Conservation (phyloP, 2,329 filamentous ascomycete species). For the Exophiala oligosperma region DNA sequence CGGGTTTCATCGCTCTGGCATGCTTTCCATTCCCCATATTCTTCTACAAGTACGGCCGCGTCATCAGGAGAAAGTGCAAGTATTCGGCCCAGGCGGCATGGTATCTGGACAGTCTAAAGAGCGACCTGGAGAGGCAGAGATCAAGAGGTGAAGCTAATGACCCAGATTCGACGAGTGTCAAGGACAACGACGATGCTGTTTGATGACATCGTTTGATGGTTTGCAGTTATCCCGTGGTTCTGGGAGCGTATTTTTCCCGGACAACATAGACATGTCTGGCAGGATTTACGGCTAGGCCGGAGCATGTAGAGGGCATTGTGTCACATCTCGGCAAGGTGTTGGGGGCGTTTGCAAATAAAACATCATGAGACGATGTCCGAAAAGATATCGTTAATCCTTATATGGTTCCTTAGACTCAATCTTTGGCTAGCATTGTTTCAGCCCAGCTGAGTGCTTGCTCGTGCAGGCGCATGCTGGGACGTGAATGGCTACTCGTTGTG, state of each 20-base stretch:
- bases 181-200: neutral
- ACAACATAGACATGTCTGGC: too few species aligned
- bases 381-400: too few species aligned
- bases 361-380: too few species aligned
- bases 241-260: too few species aligned
- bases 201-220: neutral
- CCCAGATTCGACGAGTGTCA: neutral
- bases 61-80: constrained; percentile 21
- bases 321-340: too few species aligned
- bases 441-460: neutral
- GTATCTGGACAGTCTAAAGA: constrained; percentile 18
- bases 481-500: neutral
- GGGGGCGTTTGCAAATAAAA: too few species aligned
- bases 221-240: neutral
- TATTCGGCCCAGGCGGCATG: constrained; percentile 21
- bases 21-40: constrained; percentile 43
- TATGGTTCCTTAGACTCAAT: neutral
- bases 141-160: neutral
- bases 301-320: too few species aligned
- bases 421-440: neutral
- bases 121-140: constrained; percentile 14
- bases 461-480: neutral
- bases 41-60: constrained; percentile 26
- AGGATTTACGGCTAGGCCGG: too few species aligned
- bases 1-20: constrained; percentile 46